Evolutionary conservation across 2,329 filamentous ascomycete species (phyloP).

Genomic region (Trichophyton schoenleinii): DNA sequence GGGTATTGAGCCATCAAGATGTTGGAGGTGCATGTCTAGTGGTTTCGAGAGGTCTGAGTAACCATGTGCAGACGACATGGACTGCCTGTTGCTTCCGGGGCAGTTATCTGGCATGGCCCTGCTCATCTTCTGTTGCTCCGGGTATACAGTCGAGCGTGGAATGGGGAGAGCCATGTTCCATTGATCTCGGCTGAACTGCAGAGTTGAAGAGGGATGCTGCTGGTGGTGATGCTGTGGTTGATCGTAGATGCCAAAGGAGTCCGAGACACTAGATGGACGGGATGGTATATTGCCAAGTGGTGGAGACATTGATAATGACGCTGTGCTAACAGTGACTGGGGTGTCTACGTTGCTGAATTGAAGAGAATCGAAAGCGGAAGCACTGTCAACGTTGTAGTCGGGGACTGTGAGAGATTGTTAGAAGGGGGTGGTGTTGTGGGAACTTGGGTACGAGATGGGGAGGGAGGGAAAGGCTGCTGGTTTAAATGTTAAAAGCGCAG

Average conservation of each 20-base stretch:
- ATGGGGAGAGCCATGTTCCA: neutral
- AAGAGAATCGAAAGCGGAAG: neutral
- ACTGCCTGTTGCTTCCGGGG: neutral
- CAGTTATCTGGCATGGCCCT: neutral
- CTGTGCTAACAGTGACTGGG: neutral
- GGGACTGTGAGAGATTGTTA: neutral
- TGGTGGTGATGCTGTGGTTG: slow-evolving; percentile 7
- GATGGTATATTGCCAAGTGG: neutral
- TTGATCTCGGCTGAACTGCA: neutral
- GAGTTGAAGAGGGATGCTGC: neutral
- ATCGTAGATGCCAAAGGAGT: neutral
- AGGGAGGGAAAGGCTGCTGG: neutral
- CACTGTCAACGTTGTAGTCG: neutral
- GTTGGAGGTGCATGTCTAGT: neutral
- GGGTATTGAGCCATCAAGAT: neutral
- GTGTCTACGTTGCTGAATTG: neutral
- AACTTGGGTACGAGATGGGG: neutral
- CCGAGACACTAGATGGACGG: neutral
- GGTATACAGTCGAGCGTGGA: neutral
- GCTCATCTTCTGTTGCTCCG: neutral
- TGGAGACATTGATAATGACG: slow-evolving; percentile 4
- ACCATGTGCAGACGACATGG: neutral
- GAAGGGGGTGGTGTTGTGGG: neutral
- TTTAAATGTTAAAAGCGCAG: neutral
- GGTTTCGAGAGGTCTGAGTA: slow-evolving; percentile 2